Conservation (phyloP, 495 filamentous ascomycete genomes). For the Talaromyces liani region DNA sequence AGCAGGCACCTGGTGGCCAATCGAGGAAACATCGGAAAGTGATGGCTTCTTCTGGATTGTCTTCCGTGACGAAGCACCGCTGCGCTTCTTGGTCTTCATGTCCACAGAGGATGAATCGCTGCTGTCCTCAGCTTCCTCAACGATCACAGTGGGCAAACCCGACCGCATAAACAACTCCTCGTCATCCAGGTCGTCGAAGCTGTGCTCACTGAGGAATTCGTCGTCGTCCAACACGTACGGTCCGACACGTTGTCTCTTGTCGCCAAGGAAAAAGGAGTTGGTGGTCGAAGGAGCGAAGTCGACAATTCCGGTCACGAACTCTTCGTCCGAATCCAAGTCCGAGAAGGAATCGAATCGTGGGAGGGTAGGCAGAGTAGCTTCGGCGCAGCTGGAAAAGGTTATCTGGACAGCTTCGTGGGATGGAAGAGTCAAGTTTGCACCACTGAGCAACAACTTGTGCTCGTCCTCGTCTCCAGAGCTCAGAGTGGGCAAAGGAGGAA, state of each 20-base stretch:
- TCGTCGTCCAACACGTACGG: conserved; percentile 65
- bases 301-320: conserved; percentile 71
- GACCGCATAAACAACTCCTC: conserved; percentile 47
- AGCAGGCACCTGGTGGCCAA: conserved; percentile 13
- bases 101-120: conserved; percentile 28
- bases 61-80: conserved; percentile 41
- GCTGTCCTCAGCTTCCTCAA: conserved; percentile 23
- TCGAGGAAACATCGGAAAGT: conserved; percentile 5
- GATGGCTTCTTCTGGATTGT: conserved; percentile 22
- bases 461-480: conserved; percentile 70
- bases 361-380: conserved; percentile 52
- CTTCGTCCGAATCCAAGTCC: conserved; percentile 89
- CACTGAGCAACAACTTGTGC: conserved; percentile 62
- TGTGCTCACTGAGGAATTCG: conserved; percentile 64
- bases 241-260: conserved; percentile 71
- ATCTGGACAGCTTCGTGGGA: conserved; percentile 42
- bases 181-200: conserved; percentile 71
- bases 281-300: conserved; percentile 52
- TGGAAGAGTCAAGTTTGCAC: conserved; percentile 51
- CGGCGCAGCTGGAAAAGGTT: conserved; percentile 39
- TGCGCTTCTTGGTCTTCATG: conserved; percentile 56
- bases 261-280: conserved; percentile 57
- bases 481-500: conserved; percentile 62
- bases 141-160: conserved; percentile 35
- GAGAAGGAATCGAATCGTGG: conserved; percentile 78